Evolutionary conservation across 305 asterid genomes (phyloP).

Genomic region (Solanum chacoense): DNA sequence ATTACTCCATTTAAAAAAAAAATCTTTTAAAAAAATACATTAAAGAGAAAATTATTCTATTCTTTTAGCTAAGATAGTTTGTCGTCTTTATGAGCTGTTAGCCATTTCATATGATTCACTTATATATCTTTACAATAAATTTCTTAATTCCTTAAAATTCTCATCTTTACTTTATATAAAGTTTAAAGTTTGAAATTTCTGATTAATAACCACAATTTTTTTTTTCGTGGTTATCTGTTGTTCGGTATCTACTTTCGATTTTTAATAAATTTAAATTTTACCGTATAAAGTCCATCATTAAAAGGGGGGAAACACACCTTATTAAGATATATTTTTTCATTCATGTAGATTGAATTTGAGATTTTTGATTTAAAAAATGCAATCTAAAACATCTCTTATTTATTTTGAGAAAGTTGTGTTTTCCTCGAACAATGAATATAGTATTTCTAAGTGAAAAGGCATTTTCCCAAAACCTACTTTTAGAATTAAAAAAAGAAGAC

Average conservation of each 20-base stretch:
- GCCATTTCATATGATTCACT: neutral
- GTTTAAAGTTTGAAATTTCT: too few relatives aligned
- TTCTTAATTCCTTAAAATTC: neutral
- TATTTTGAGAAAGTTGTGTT: neutral
- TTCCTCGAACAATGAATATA: neutral
- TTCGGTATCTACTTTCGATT: accelerated
- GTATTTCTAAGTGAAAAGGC: neutral
- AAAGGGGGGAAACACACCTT: neutral
- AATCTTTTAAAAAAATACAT: too few relatives aligned
- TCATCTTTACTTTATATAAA: neutral
- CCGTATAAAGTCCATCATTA: neutral
- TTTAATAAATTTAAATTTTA: neutral
- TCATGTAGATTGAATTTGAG: neutral
- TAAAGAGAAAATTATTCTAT: neutral
- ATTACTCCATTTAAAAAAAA: neutral
- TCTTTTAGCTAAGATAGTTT: neutral
- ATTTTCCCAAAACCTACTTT: neutral
- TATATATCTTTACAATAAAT: neutral
- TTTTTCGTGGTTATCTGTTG: neutral
- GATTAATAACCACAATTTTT: too few relatives aligned
- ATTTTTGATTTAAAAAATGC: too few relatives aligned
- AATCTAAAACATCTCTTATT: neutral
- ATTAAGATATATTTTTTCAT: neutral
- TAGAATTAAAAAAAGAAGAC: neutral
- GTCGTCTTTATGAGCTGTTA: neutral